Evolutionary conservation across 805 yeast genomes (phyloP), one percentile per base, ranked within the genome.

Genomic region (Ogataea siamensis): DNA sequence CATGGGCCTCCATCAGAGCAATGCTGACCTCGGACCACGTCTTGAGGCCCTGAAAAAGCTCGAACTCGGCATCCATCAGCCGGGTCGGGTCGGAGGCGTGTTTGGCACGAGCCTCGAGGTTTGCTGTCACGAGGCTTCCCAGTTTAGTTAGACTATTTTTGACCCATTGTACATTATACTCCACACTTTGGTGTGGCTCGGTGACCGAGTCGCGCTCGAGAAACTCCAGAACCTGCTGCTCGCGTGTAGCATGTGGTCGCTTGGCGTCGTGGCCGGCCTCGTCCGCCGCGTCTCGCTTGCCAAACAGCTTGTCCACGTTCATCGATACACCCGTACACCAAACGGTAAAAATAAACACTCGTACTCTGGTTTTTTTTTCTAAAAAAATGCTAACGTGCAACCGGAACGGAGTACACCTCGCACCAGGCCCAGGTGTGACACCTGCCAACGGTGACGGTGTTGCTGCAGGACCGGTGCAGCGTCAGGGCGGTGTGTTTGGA

Each of bases 61-160:
- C 45, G 15, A 39, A 50, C 24, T 53, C 57, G 17, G 47, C 46
- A 16, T 50, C 52, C 37, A 50, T 37, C 23, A 50, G 30, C 30
- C 37, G 43, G 26, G 40, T 13, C 5, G 48, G 49, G 20, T 45
- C 43, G 4, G 22, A 26, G 7, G 33, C 33, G n/a, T 34, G 43
- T 17, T 39, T 40, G 6, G 28, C 40, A 3, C 49, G 38, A 11
- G 28, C 29, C 24, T 43, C 49, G 14, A 36, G 14, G 28, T 43
- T 51, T 12, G 17, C 10, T 1, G 37, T 23, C 14, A 49, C 32
- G 5, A 39, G 37, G 10, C 30, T 24, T 6, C 38, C 29, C 7
- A 51, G 16, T 23, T 33, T 41, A 13, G 36, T 24, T 10, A 51
- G 27, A 15, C 34, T 25, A 23, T 38, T 39, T 5, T 16, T 30